Evolutionary conservation across 805 yeast genomes (phyloP).

Genomic region (Saturnispora ahearnii): DNA sequence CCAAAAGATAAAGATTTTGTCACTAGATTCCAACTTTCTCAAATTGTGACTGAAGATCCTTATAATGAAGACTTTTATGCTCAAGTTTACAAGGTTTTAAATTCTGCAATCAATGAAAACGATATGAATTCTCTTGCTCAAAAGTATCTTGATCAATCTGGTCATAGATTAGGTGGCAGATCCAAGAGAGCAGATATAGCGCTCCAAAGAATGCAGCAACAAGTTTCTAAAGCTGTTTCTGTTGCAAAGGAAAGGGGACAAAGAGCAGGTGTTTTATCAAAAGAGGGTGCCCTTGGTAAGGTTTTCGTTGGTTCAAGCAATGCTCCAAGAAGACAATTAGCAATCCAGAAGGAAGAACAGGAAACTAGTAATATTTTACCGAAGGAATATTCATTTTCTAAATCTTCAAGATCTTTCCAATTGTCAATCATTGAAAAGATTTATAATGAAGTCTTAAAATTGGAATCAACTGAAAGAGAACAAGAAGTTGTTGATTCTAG

Average conservation of each 20-base stretch:
- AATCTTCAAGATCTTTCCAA: slow-evolving; percentile 40
- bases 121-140: slow-evolving; percentile 80
- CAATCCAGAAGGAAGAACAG: slow-evolving; percentile 33
- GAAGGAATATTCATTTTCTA: slow-evolving; percentile 26
- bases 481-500: slow-evolving; percentile 36
- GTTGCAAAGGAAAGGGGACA: slow-evolving; percentile 80
- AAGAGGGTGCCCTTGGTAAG: slow-evolving; percentile 86
- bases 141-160: slow-evolving; percentile 84
- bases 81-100: slow-evolving; percentile 78
- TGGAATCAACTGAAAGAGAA: slow-evolving; percentile 69
- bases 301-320: slow-evolving; percentile 71
- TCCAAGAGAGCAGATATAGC: slow-evolving; percentile 81
- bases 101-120: slow-evolving; percentile 46
- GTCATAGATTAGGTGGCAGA: slow-evolving; percentile 83
- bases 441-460: slow-evolving; percentile 63
- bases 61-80: slow-evolving; percentile 93
- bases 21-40: slow-evolving; percentile 88
- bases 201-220: slow-evolving; percentile 95
- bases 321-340: slow-evolving; percentile 81
- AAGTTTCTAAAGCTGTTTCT: slow-evolving; percentile 91
- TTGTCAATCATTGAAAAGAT: slow-evolving; percentile 70
- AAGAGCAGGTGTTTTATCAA: slow-evolving; percentile 48
- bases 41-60: slow-evolving; percentile 94
- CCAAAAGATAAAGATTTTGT: slow-evolving; percentile 95
- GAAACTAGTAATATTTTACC: slow-evolving; percentile 21